These are phyloP conservation scores for Scenedesmus sp. DNA, from an alignment of 163 green algal species.

Conservation along the genomic window DNA sequence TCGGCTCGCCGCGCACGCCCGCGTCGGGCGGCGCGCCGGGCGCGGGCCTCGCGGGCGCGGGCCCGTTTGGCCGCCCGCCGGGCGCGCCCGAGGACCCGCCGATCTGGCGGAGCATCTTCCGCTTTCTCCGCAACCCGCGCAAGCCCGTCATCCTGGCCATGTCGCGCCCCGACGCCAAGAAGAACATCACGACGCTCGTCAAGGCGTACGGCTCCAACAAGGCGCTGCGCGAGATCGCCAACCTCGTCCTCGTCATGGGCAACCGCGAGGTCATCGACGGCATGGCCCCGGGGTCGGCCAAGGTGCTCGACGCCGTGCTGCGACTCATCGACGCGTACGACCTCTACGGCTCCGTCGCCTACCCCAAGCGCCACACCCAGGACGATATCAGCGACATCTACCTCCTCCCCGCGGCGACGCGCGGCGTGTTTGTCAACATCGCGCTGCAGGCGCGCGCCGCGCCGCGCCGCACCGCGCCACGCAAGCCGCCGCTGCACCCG, in stretches of 20 bases:
- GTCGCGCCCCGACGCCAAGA: slow-evolving; percentile 94
- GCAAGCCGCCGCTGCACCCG: no score
- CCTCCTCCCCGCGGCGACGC: slow-evolving; percentile 76
- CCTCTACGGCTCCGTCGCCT: slow-evolving; percentile 91
- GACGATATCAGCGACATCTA: slow-evolving; percentile 97
- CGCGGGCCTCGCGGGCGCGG: background rate
- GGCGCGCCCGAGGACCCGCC: slow-evolving; percentile 53
- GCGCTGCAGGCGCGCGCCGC: slow-evolving; percentile 75
- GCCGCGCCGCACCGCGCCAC: background rate
- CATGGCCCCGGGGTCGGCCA: slow-evolving; percentile 75
- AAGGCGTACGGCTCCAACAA: slow-evolving; percentile 64
- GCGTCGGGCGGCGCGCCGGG: background rate
- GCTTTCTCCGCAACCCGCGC: slow-evolving; percentile 91
- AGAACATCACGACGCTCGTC: slow-evolving; percentile 94
- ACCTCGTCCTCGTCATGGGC: slow-evolving; percentile 95
- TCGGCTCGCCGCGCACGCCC: slow-evolving; percentile 16
- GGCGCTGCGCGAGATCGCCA: slow-evolving; percentile 88
- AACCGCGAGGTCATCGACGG: slow-evolving; percentile 91
- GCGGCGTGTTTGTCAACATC: slow-evolving; percentile 94
- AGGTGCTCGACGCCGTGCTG: slow-evolving; percentile 84
- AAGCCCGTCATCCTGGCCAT: slow-evolving; percentile 97
- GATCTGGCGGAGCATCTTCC: slow-evolving; percentile 74
- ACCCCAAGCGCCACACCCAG: slow-evolving; percentile 93
- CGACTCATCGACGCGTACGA: slow-evolving; percentile 95
- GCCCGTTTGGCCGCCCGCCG: background rate